These are phyloP conservation scores for Purshia tridentata DNA, from an alignment of 306 rosid genomes.

Conservation along the genomic window DNA sequence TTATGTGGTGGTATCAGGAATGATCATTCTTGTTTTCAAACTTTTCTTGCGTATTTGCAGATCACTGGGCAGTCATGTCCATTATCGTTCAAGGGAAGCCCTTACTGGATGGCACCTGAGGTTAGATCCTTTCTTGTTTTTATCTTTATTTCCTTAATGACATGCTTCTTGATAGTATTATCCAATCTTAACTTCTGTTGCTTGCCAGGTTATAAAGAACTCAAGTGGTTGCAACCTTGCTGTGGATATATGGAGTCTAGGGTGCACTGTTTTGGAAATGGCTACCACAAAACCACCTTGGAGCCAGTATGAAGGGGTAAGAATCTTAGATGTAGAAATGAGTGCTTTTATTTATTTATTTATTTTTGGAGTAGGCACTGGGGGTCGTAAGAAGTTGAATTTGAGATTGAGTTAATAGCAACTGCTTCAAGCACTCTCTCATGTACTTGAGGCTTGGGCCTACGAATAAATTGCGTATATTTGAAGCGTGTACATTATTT, in stretches of 20 bases:
- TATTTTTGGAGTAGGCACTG: neutral
- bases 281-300: constrained; percentile 99
- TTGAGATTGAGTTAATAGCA: neutral
- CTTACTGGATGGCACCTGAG: constrained; percentile 99
- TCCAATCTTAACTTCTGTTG: constrained; percentile 24
- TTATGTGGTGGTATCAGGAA: constrained; percentile 1
- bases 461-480: neutral
- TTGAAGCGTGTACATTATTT: neutral
- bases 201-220: constrained; percentile 77
- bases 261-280: constrained; percentile 99
- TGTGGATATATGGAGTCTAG: constrained; percentile 99
- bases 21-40: constrained; percentile 26
- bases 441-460: neutral
- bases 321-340: constrained; percentile 29
- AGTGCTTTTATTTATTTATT: neutral
- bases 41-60: constrained; percentile 48
- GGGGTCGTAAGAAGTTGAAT: neutral
- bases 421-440: constrained; percentile 2
- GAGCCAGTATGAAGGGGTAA: constrained; percentile 99
- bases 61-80: constrained; percentile 88
- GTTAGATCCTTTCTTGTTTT: constrained; percentile 38
- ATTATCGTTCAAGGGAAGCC: constrained; percentile 95
- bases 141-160: constrained; percentile 18
- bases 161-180: constrained; percentile 23
- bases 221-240: constrained; percentile 82